These are phyloP conservation scores for Fraxinus velutina DNA, from an alignment of 305 asterid genomes.

Conservation along the genomic window DNA sequence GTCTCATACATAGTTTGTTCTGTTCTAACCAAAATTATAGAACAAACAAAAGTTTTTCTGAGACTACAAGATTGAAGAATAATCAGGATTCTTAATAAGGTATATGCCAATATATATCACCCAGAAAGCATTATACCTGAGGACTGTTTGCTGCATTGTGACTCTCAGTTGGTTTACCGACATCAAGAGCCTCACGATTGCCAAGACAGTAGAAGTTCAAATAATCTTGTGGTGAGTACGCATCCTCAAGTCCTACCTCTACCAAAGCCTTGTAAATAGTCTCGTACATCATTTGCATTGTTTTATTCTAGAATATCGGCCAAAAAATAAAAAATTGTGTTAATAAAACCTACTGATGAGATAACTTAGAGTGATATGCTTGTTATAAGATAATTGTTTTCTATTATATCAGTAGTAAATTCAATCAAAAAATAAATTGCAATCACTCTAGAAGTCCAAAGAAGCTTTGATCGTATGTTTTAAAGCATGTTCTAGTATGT, in stretches of 20 bases:
- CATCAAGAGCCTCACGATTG: slow-evolving; percentile 73
- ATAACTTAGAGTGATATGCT: background rate
- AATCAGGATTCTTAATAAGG: background rate
- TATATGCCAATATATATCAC: background rate
- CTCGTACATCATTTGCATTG: slow-evolving; percentile 99
- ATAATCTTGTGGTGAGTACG: slow-evolving; percentile 82
- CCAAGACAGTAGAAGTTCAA: slow-evolving; percentile 92
- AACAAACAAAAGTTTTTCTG: background rate
- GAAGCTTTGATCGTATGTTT: background rate
- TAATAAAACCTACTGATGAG: background rate
- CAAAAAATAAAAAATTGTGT: background rate
- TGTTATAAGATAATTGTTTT: background rate
- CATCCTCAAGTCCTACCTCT: slow-evolving; percentile 89
- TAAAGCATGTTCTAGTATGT: background rate
- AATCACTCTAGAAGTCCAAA: background rate
- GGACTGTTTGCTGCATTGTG: slow-evolving; percentile 66
- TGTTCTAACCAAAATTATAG: background rate
- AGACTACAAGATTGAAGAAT: background rate
- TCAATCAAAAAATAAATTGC: background rate
- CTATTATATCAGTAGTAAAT: background rate
- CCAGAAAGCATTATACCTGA: slow-evolving; percentile 46
- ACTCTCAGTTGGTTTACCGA: slow-evolving; percentile 31
- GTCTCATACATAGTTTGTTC: background rate
- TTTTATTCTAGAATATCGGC: slow-evolving; percentile 56
- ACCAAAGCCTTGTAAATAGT: slow-evolving; percentile 86